Conservation (phyloP, 2,329 filamentous ascomycete species). For the Penicillium sp. region DNA sequence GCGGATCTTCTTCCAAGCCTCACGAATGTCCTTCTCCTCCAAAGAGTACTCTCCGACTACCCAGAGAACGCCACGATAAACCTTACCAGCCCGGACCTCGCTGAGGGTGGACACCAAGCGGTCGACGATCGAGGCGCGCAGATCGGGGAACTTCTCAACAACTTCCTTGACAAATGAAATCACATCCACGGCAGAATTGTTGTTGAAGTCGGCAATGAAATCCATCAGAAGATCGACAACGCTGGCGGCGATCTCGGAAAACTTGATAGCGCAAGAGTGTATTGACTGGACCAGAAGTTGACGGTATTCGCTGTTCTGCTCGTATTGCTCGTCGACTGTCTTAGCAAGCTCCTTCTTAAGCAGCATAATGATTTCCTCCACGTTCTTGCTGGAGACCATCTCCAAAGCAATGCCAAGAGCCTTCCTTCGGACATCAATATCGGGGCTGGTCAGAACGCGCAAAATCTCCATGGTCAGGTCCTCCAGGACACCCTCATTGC, state of each 20-base stretch:
- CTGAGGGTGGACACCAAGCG: conserved; percentile 85
- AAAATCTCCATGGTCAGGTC: conserved; percentile 97
- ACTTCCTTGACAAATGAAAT: conserved; percentile 99
- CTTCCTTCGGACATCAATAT: conserved; percentile 93
- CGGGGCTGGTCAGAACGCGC: conserved; percentile 88
- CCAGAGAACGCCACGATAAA: conserved; percentile 95
- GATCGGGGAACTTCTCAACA: conserved; percentile 92
- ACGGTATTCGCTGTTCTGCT: conserved; percentile 92
- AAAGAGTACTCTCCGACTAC: conserved; percentile 96
- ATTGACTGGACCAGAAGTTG: conserved; percentile 95
- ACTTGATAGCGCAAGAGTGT: conserved; percentile 97
- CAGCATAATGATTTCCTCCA: conserved; percentile 92
- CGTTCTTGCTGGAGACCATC: conserved; percentile 98
- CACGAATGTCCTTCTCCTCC: conserved; percentile 88
- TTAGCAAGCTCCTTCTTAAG: conserved; percentile 97
- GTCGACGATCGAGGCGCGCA: conserved; percentile 82
- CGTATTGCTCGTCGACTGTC: conserved; percentile 97
- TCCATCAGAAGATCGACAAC: conserved; percentile 98
- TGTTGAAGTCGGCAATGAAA: conserved; percentile 98
- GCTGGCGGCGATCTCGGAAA: conserved; percentile 94
- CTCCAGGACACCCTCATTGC: conserved; percentile 87
- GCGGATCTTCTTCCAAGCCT: conserved; percentile 94
- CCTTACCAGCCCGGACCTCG: conserved; percentile 94
- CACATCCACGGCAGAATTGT: conserved; percentile 92
- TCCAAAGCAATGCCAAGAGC: conserved; percentile 86